Conservation (phyloP, 305 asterid genomes). For the Fraxinus latifolia region DNA sequence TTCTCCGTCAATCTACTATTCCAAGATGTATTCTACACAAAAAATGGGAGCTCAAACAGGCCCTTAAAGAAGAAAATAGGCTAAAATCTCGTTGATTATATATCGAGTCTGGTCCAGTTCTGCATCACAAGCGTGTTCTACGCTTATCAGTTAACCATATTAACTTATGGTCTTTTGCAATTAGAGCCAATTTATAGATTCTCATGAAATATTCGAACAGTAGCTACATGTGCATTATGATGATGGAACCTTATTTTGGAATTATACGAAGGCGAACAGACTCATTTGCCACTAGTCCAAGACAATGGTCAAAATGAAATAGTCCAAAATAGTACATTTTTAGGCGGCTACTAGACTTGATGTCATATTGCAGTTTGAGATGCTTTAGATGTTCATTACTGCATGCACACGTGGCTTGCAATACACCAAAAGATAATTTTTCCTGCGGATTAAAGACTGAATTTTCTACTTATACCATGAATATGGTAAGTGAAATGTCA, state of each 20-base stretch:
- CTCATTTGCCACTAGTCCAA: background rate
- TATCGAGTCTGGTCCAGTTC: background rate
- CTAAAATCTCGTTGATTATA: background rate
- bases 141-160: background rate
- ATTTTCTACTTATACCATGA: background rate
- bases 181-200: background rate
- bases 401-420: background rate
- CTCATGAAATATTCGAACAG: background rate
- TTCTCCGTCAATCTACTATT: too few species aligned
- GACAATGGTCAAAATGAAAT: background rate
- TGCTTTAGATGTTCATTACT: background rate
- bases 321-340: background rate
- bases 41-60: too few species aligned
- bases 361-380: background rate
- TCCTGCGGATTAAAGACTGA: background rate
- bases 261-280: background rate
- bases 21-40: too few species aligned
- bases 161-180: background rate
- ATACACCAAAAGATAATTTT: background rate
- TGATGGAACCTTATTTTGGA: background rate
- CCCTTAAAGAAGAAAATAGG: background rate
- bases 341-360: background rate
- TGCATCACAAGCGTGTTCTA: conserved; percentile 5
- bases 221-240: background rate
- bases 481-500: background rate